phyloP scores from a whole-genome alignment of 1,139 yeast species.

The Yamadazyma pseudoaaseri region DNA sequence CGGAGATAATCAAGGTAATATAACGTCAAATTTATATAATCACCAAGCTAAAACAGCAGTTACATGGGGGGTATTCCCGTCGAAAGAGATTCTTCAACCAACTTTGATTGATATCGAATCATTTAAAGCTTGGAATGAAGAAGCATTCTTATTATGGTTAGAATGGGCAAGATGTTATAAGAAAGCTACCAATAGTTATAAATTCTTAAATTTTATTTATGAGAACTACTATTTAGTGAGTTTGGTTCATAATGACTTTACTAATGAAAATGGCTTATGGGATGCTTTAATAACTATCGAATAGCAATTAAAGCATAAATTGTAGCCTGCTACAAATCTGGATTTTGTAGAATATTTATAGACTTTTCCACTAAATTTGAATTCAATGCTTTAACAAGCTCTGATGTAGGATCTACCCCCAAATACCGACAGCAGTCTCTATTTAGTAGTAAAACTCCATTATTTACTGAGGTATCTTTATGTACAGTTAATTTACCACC shows the following conservation, averaged over 20 bases:
- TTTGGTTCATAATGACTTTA: slow-evolving; percentile 80
- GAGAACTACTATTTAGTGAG: slow-evolving; percentile 74
- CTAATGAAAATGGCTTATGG: slow-evolving; percentile 79
- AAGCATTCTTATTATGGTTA: slow-evolving; percentile 85
- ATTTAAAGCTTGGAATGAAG: slow-evolving; percentile 91
- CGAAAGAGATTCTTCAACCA: slow-evolving; percentile 80
- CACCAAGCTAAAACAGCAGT: slow-evolving; percentile 62
- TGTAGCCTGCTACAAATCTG: slow-evolving; percentile 10
- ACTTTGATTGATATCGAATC: slow-evolving; percentile 87
- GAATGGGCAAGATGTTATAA: slow-evolving; percentile 89
- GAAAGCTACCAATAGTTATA: slow-evolving; percentile 50
- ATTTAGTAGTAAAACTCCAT: slow-evolving; percentile 35
- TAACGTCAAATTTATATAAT: slow-evolving; percentile 57
- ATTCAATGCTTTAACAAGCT: slow-evolving; percentile 24
- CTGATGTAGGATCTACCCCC: slow-evolving; percentile 24
- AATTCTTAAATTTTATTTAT: slow-evolving; percentile 60
- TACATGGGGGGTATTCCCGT: slow-evolving; percentile 96
- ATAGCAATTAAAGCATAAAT: slow-evolving; percentile 18
- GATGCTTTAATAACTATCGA: slow-evolving; percentile 44
- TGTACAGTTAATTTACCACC: slow-evolving; percentile 38
- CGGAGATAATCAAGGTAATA: slow-evolving; percentile 60
- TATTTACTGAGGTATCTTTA: slow-evolving; percentile 29
- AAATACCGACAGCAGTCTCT: slow-evolving; percentile 32
- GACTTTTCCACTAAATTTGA: slow-evolving; percentile 31
- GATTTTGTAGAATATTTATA: slow-evolving; percentile 26